These are phyloP conservation scores for Botrytis aclada DNA, from an alignment of 2,329 filamentous ascomycete species.

Conservation along the genomic window DNA sequence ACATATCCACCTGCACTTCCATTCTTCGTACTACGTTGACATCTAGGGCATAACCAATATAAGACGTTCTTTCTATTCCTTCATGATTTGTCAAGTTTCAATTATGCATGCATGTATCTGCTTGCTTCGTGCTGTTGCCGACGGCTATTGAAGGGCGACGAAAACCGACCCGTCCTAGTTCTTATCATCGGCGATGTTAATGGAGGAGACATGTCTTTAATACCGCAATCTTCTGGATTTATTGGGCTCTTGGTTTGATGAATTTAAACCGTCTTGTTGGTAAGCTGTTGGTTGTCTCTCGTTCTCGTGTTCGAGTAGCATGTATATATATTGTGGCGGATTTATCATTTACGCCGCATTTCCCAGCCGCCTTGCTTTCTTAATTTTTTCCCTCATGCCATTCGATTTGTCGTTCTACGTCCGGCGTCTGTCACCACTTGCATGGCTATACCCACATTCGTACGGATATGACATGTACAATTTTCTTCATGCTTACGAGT, in stretches of 20 bases:
- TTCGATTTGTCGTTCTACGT: neutral
- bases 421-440: neutral
- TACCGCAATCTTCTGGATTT: neutral
- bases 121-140: neutral
- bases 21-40: neutral
- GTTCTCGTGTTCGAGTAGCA: slow-evolving; percentile 2
- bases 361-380: neutral
- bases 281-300: neutral
- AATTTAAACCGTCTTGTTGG: neutral
- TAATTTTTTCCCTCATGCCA: neutral
- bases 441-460: neutral
- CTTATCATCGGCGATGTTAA: neutral
- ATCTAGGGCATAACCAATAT: neutral
- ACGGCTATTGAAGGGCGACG: neutral
- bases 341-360: neutral
- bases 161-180: neutral
- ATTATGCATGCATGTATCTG: neutral
- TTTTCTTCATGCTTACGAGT: slow-evolving; percentile 5
- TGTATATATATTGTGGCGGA: slow-evolving; percentile 7
- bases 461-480: neutral
- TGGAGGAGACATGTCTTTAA: neutral
- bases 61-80: neutral
- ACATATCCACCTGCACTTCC: neutral
- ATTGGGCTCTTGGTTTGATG: neutral
- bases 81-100: slow-evolving; percentile 8